Conservation (phyloP, 805 yeast species). For the Kluyveromyces aestuarii region DNA sequence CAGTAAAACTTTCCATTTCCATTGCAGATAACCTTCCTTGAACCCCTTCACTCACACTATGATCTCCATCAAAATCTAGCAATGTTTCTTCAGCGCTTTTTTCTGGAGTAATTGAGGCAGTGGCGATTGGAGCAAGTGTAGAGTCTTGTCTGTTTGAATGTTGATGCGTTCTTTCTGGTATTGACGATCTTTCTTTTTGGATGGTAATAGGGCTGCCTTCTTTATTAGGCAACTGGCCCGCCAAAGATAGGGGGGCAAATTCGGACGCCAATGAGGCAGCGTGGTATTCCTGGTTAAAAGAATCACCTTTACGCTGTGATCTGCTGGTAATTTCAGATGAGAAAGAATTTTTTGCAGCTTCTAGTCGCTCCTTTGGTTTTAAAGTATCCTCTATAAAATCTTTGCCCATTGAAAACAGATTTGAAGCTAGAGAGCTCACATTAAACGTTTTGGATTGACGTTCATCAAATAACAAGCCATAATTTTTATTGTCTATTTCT, state of each 20-base stretch:
- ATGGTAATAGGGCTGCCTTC: background rate
- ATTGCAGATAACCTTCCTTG: slow-evolving; percentile 14
- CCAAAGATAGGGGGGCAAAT: background rate
- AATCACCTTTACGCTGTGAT: background rate
- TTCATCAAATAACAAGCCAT: slow-evolving; percentile 3
- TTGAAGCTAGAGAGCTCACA: slow-evolving; percentile 20
- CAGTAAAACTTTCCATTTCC: slow-evolving; percentile 32
- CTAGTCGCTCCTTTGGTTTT: background rate
- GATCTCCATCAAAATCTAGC: slow-evolving; percentile 13
- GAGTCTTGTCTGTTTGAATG: background rate
- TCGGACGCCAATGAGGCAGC: background rate
- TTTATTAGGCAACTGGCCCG: background rate
- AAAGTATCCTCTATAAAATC: slow-evolving; percentile 12
- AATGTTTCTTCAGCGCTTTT: slow-evolving; percentile 2
- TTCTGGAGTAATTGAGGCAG: background rate
- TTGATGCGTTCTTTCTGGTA: background rate
- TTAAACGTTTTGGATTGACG: background rate
- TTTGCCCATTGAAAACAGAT: slow-evolving; percentile 25
- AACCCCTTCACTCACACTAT: background rate
- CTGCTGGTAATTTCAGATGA: background rate
- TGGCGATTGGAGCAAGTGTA: background rate
- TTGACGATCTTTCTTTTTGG: background rate
- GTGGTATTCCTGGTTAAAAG: background rate
- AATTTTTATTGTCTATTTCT: background rate
- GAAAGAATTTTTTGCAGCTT: background rate